Percentiles rank a stretch among this genome's conserved stretches.
Conservation (phyloP, 78 protist species). For the Dictyostelium intermedium region DNA sequence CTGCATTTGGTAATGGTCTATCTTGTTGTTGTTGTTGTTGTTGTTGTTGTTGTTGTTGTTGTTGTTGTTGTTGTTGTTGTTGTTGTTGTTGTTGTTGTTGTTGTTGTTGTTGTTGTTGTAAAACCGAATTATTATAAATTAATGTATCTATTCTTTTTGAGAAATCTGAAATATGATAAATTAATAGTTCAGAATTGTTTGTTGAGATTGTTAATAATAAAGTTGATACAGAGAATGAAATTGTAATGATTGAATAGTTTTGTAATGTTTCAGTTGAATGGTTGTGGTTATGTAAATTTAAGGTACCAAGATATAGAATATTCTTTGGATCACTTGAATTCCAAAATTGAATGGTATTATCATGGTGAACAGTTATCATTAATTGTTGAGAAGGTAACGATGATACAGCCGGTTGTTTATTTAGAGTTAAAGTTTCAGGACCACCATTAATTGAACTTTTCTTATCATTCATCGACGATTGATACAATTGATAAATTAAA, state of each 20-base stretch:
- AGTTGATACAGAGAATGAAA: conserved; percentile 14
- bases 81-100: not conserved
- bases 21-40: not conserved
- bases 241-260: not conserved
- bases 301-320: not conserved
- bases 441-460: not conserved
- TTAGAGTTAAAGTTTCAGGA: not conserved
- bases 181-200: not conserved
- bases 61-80: not conserved
- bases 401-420: not conserved
- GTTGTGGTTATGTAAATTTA: not conserved
- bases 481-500: not conserved
- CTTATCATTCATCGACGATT: not conserved
- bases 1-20: not conserved
- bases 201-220: not conserved
- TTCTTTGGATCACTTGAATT: conserved; percentile 21
- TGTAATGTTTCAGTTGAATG: not conserved
- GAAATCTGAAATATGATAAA: not conserved
- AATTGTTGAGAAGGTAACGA: not conserved
- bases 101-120: not conserved
- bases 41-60: not conserved
- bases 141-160: conserved; percentile 31
- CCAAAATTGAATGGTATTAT: conserved; percentile 17
- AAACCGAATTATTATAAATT: not conserved
- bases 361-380: not conserved